Conservation (phyloP, 1,284 basidiomycete genomes). For the Tranzscheliella williamsii region DNA sequence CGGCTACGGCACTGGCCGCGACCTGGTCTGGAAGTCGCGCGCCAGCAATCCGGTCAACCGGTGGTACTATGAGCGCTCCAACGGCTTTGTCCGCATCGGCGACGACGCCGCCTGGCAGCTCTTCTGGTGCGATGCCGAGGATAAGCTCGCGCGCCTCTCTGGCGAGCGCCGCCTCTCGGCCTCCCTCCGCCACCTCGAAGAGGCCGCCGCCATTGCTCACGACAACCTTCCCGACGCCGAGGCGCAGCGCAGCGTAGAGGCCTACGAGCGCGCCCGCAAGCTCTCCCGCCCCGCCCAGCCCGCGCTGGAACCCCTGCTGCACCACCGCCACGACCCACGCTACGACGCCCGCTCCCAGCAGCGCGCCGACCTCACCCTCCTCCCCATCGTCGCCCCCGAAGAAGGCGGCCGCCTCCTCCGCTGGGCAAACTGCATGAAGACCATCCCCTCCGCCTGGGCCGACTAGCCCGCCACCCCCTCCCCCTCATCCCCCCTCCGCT, state of each 20-base stretch:
- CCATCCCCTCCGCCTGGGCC: conserved; percentile 79
- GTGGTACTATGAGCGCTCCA: conserved; percentile 97
- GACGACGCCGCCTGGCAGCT: conserved; percentile 71
- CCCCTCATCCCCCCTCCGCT: too few species aligned
- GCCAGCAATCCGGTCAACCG: conserved; percentile 95
- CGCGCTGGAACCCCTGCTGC: conserved; percentile 11
- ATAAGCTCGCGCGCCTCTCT: conserved; percentile 63
- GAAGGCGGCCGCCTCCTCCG: conserved; percentile 74
- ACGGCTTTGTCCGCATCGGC: conserved; percentile 78
- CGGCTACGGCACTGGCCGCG: conserved; percentile 84
- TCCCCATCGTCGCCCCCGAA: conserved; percentile 78
- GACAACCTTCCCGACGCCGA: conserved; percentile 17
- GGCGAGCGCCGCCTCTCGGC: conserved; percentile 44
- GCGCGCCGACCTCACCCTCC: conserved; percentile 32
- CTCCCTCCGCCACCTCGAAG: conserved; percentile 21
- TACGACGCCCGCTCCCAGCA: background rate
- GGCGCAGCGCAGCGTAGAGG: conserved; percentile 17
- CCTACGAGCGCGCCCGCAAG: conserved; percentile 23
- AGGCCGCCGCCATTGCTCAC: conserved; percentile 23
- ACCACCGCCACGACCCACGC: background rate
- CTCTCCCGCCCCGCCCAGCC: conserved; percentile 55
- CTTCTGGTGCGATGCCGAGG: conserved; percentile 99
- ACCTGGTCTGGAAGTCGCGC: conserved; percentile 92
- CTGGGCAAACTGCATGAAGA: conserved; percentile 76
- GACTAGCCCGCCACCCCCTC: too few species aligned